phyloP scores from a whole-genome alignment of 1,284 basidiomycete genomes.

The Pyrrhoderma lamaoense region DNA sequence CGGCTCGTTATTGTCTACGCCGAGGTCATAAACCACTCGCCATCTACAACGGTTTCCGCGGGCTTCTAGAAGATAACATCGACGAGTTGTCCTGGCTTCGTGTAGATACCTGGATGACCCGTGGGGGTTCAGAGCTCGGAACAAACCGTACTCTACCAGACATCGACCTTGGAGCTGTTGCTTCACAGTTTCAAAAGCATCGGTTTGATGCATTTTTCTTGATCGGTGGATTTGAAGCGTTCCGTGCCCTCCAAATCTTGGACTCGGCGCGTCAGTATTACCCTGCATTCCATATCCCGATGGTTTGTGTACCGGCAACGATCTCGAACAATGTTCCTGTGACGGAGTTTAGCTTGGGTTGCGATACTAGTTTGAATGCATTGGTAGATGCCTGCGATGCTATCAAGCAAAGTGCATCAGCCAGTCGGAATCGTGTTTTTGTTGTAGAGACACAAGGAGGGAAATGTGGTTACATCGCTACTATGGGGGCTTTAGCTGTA shows the following conservation, averaged over 20 bases:
- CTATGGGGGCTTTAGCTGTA: slow-evolving; percentile 91
- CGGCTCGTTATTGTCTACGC: slow-evolving; percentile 87
- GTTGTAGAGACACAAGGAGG: slow-evolving; percentile 98
- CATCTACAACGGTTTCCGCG: slow-evolving; percentile 93
- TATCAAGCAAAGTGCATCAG: slow-evolving; percentile 96
- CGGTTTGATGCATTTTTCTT: slow-evolving; percentile 78
- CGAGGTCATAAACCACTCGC: slow-evolving; percentile 89
- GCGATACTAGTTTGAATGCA: slow-evolving; percentile 93
- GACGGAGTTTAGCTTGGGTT: slow-evolving; percentile 93
- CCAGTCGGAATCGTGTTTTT: slow-evolving; percentile 92
- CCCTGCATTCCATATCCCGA: slow-evolving; percentile 88
- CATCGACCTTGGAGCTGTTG: slow-evolving; percentile 79
- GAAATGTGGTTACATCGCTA: slow-evolving; percentile 91
- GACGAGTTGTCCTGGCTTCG: slow-evolving; percentile 90
- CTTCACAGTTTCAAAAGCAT: slow-evolving; percentile 86
- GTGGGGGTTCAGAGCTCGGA: slow-evolving; percentile 97
- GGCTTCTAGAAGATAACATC: slow-evolving; percentile 85
- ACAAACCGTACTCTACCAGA: slow-evolving; percentile 90
- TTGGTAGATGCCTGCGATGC: slow-evolving; percentile 97
- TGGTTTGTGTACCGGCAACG: slow-evolving; percentile 90
- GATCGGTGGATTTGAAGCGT: slow-evolving; percentile 96
- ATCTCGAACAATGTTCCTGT: slow-evolving; percentile 98
- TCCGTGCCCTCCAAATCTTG: slow-evolving; percentile 71
- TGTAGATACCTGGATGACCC: slow-evolving; percentile 93
- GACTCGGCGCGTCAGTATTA: slow-evolving; percentile 79